Evolutionary conservation across 2,329 filamentous ascomycete genomes (phyloP).

Genomic region (Pseudocercospora eumusae): DNA sequence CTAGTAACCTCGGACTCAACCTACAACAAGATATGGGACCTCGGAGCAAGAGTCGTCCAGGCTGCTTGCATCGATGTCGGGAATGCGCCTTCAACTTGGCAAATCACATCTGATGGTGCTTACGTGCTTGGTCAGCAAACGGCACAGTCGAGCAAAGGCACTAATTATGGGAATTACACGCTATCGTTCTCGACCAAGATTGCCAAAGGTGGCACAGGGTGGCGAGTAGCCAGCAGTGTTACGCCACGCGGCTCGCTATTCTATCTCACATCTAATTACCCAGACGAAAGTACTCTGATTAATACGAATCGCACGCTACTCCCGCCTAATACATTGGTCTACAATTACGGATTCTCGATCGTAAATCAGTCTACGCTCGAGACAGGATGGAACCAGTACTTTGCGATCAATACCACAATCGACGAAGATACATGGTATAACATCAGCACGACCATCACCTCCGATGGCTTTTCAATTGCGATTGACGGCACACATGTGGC

Average conservation of each 20-base stretch:
- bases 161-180: constrained; percentile 41
- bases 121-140: constrained; percentile 41
- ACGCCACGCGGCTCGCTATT: constrained; percentile 30
- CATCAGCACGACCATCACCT: constrained; percentile 41
- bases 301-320: constrained; percentile 43
- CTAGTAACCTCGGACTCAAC: constrained; percentile 38
- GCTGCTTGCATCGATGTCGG: constrained; percentile 44
- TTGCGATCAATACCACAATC: constrained; percentile 35
- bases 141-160: constrained; percentile 33
- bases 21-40: constrained; percentile 43
- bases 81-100: constrained; percentile 43
- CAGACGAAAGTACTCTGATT: constrained; percentile 33
- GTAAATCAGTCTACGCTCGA: constrained; percentile 43
- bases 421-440: constrained; percentile 44
- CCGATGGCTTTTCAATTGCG: constrained; percentile 35
- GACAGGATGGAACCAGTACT: constrained; percentile 34
- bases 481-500: constrained; percentile 32
- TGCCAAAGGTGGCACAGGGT: constrained; percentile 44
- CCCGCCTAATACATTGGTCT: constrained; percentile 41
- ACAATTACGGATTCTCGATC: constrained; percentile 41
- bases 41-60: constrained; percentile 42
- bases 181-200: constrained; percentile 45
- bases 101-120: constrained; percentile 41
- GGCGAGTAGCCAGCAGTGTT: constrained; percentile 37
- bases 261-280: constrained; percentile 34